phyloP scores from a whole-genome alignment of 2,329 filamentous ascomycete genomes.

The Ascosphaera aggregata region DNA sequence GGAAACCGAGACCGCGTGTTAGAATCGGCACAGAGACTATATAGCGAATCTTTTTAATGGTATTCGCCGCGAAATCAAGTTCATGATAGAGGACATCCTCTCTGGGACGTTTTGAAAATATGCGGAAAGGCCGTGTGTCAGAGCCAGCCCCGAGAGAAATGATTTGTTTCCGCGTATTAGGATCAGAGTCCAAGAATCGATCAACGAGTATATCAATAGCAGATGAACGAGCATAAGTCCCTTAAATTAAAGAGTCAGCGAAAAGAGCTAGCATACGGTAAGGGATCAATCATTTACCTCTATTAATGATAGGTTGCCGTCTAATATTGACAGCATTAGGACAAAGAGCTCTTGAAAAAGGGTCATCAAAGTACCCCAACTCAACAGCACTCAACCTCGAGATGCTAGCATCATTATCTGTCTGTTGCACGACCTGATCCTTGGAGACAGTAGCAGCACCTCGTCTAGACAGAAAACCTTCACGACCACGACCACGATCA shows the following conservation, averaged over 20 bases:
- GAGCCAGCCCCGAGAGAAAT: slow-evolving; percentile 85
- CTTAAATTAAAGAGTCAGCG: slow-evolving; percentile 22
- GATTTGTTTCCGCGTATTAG: slow-evolving; percentile 41
- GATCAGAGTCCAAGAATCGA: slow-evolving; percentile 35
- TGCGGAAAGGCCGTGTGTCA: slow-evolving; percentile 66
- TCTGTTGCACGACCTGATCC: slow-evolving; percentile 63
- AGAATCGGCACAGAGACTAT: slow-evolving; percentile 14
- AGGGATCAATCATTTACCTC: too few species aligned
- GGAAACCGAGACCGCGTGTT: slow-evolving; percentile 12
- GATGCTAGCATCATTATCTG: slow-evolving; percentile 74
- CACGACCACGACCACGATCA: slow-evolving; percentile 25
- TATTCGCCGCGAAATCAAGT: slow-evolving; percentile 63
- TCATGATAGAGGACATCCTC: slow-evolving; percentile 57
- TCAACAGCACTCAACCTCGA: slow-evolving; percentile 76
- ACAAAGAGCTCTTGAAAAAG: slow-evolving; percentile 51
- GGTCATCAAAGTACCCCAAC: slow-evolving; percentile 63
- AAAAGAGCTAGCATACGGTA: slow-evolving; percentile 2
- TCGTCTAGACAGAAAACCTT: slow-evolving; percentile 14
- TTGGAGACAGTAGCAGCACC: slow-evolving; percentile 18
- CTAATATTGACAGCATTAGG: slow-evolving; percentile 24
- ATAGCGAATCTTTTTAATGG: slow-evolving; percentile 35
- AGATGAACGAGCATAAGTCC: slow-evolving; percentile 76
- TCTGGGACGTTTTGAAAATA: slow-evolving; percentile 25
- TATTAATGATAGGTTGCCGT: slow-evolving; percentile 76
- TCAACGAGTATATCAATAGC: slow-evolving; percentile 59